Percentiles rank a stretch among this genome's conserved stretches.
Conservation (phyloP, 257 asterid species). For the Ajuga chamaepitys region DNA sequence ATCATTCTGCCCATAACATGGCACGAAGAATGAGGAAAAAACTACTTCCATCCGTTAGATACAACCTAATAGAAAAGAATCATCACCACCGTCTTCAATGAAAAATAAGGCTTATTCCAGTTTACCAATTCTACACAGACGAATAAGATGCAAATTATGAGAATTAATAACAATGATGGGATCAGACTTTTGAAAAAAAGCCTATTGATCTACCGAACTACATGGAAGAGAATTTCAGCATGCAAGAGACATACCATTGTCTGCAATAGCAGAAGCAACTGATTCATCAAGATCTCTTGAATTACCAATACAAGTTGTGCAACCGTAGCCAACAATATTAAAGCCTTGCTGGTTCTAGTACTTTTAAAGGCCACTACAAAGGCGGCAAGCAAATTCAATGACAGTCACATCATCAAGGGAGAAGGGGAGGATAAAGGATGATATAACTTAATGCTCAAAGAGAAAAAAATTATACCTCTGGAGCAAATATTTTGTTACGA, state of each 20-base stretch:
- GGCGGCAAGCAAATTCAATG: neutral
- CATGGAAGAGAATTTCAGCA: neutral
- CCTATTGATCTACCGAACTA: neutral
- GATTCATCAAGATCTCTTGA: conserved; percentile 94
- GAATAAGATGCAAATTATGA: neutral
- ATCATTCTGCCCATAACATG: neutral
- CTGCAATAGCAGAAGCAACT: conserved; percentile 66
- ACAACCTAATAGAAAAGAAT: too few species aligned
- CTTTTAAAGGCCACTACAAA: conserved; percentile 69
- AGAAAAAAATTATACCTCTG: conserved; percentile 52
- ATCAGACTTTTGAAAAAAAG: neutral
- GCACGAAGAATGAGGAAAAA: too few species aligned
- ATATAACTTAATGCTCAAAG: neutral
- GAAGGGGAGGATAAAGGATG: neutral
- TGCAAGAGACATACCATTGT: conserved; percentile 52
- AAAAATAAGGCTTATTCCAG: neutral
- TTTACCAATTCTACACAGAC: neutral
- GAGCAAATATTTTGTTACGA: conserved; percentile 79
- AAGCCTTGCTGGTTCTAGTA: conserved; percentile 89
- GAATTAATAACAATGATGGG: neutral
- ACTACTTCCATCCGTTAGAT: too few species aligned
- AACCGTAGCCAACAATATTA: conserved; percentile 88
- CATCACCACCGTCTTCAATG: too few species aligned
- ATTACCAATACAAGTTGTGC: conserved; percentile 97
- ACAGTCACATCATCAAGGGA: neutral